phyloP scores from a whole-genome alignment of 352 stramenopile species.

The Globisporangium ultimum region DNA sequence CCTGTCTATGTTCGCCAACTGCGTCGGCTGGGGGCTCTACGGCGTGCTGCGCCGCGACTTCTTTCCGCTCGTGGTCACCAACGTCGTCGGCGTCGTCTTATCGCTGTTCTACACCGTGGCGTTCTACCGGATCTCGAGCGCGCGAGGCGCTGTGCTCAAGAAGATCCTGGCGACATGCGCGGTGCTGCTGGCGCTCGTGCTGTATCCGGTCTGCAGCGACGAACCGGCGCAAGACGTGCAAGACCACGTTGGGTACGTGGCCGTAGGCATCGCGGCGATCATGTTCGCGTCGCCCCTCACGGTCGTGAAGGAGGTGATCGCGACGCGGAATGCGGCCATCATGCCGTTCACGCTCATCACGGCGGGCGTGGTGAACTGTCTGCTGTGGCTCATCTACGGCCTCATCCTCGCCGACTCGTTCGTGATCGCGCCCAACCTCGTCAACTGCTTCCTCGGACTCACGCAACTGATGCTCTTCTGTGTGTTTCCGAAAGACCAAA shows the following conservation, averaged over 20 bases:
- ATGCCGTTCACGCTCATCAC: constrained; percentile 52
- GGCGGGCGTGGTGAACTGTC: constrained; percentile 39
- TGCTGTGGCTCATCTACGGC: constrained; percentile 54
- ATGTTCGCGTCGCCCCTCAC: constrained; percentile 66
- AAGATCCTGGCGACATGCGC: constrained; percentile 23
- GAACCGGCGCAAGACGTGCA: constrained; percentile 25
- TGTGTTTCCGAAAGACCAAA: constrained; percentile 17
- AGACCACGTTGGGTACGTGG: constrained; percentile 45
- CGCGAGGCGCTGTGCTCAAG: constrained; percentile 12
- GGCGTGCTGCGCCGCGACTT: constrained; percentile 42
- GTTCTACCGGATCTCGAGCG: constrained; percentile 28
- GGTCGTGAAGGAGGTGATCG: constrained; percentile 42
- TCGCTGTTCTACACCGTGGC: constrained; percentile 44
- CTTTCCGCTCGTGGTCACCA: constrained; percentile 53
- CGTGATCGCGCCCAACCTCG: constrained; percentile 54
- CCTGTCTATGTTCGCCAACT: constrained; percentile 65
- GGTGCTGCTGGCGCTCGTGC: constrained; percentile 27
- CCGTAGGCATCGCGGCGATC: constrained; percentile 48
- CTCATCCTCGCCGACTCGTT: constrained; percentile 48
- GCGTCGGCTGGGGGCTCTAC: constrained; percentile 52
- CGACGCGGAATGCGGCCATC: constrained; percentile 33
- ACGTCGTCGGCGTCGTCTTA: constrained; percentile 37
- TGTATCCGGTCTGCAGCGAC: constrained; percentile 31
- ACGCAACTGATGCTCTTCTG: constrained; percentile 54
- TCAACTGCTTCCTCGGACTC: constrained; percentile 54